Conservation (phyloP, 768 basidiomycete species). For the Pleurotus djamor region DNA sequence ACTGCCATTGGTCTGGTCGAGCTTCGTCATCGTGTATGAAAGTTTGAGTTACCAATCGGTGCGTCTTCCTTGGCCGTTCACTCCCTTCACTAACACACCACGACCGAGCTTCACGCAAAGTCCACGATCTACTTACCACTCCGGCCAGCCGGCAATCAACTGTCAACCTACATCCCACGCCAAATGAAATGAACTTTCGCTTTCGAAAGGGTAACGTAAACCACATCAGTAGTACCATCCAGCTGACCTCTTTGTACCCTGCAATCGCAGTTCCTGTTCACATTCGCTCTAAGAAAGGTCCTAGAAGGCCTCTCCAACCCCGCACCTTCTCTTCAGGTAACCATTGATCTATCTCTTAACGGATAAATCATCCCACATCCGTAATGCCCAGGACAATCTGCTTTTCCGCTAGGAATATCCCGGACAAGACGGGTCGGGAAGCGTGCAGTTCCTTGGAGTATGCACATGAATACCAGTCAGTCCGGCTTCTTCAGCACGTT, state of each 20-base stretch:
- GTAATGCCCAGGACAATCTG: background rate
- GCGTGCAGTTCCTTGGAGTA: background rate
- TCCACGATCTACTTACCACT: background rate
- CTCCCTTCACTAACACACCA: background rate
- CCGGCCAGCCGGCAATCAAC: background rate
- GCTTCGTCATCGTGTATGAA: background rate
- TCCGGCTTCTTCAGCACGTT: too few species aligned
- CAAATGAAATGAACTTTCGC: background rate
- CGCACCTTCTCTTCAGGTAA: background rate
- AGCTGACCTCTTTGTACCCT: background rate
- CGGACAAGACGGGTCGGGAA: background rate
- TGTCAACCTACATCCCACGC: background rate
- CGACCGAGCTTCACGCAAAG: background rate
- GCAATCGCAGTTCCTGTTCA: background rate
- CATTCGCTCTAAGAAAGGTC: background rate
- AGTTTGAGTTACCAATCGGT: background rate
- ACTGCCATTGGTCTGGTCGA: background rate
- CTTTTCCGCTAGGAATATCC: background rate
- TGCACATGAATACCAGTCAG: background rate
- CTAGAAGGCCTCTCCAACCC: background rate
- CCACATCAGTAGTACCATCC: background rate
- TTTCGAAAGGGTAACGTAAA: background rate
- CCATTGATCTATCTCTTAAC: background rate
- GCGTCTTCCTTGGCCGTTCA: background rate
- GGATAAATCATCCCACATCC: background rate